Conservation (phyloP, 2,329 filamentous ascomycete genomes). For the Alternaria hordeiaustralica region DNA sequence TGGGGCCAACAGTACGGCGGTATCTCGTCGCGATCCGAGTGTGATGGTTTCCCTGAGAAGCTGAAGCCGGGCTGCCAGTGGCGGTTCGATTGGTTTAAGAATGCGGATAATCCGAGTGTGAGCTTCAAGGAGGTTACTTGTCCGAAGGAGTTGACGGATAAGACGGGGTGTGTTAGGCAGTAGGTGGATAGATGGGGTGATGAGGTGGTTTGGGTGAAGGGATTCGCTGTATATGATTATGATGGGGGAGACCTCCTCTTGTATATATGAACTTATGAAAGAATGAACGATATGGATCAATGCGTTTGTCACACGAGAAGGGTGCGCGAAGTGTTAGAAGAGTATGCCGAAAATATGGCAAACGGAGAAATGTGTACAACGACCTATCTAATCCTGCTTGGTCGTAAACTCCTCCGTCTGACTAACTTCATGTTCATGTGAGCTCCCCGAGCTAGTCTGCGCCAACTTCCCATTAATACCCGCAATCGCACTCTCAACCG, state of each 20-base stretch:
- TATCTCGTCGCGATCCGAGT: conserved; percentile 38
- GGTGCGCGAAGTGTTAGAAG: not conserved
- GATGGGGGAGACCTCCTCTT: not conserved
- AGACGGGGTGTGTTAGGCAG: conserved; percentile 35
- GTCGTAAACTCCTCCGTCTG: conserved; percentile 18
- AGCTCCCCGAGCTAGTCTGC: conserved; percentile 25
- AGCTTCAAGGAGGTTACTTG: conserved; percentile 44
- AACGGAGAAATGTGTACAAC: not conserved
- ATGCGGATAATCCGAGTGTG: conserved; percentile 43
- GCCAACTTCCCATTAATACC: conserved; percentile 65
- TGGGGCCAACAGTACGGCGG: conserved; percentile 47
- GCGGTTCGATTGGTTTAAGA: conserved; percentile 47
- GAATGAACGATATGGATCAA: not conserved
- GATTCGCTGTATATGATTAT: not conserved
- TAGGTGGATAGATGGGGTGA: not conserved
- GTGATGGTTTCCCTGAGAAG: conserved; percentile 44
- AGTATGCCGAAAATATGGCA: not conserved
- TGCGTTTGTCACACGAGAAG: not conserved
- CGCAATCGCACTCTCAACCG: conserved; percentile 83
- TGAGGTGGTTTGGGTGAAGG: not conserved
- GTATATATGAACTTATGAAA: conserved; percentile 6
- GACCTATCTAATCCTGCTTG: conserved; percentile 19
- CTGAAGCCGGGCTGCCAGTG: conserved; percentile 47
- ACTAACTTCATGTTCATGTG: conserved; percentile 14
- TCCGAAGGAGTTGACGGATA: conserved; percentile 41